Evolutionary conservation across 129 eudicot genomes (phyloP).

Genomic region (Pulicaria dysenterica): DNA sequence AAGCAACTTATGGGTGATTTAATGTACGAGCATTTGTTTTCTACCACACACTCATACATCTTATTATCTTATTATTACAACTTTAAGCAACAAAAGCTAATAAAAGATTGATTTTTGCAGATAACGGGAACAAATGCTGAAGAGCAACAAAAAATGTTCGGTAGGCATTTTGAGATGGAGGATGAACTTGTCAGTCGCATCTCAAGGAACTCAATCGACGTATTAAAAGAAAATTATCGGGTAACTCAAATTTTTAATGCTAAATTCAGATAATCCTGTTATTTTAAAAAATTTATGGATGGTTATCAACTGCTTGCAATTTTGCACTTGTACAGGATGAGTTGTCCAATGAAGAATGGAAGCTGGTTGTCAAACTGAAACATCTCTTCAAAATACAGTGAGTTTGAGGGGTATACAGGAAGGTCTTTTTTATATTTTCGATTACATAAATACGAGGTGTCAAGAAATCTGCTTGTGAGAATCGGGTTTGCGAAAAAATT

Average conservation of each 20-base stretch:
- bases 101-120: constrained; percentile 30
- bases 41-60: too few relatives aligned
- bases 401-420: background rate
- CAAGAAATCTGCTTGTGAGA: too few relatives aligned
- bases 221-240: constrained; percentile 70
- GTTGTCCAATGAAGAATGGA: constrained; percentile 24
- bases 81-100: too few relatives aligned
- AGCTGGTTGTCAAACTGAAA: constrained; percentile 15
- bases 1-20: too few relatives aligned
- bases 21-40: too few relatives aligned
- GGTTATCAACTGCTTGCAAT: background rate
- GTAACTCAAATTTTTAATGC: constrained; percentile 33
- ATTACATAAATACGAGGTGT: too few relatives aligned
- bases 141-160: constrained; percentile 82
- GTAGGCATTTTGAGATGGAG: constrained; percentile 79
- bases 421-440: background rate
- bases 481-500: too few relatives aligned
- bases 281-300: background rate
- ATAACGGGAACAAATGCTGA: constrained; percentile 70
- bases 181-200: constrained; percentile 90
- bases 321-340: constrained; percentile 10
- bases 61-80: too few relatives aligned
- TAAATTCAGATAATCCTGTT: background rate
- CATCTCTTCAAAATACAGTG: constrained; percentile 22
- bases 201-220: constrained; percentile 63